Base-by-base conservation (phyloP, 1,139 yeast genomes). In the Meyerozyma sp. region DNA sequence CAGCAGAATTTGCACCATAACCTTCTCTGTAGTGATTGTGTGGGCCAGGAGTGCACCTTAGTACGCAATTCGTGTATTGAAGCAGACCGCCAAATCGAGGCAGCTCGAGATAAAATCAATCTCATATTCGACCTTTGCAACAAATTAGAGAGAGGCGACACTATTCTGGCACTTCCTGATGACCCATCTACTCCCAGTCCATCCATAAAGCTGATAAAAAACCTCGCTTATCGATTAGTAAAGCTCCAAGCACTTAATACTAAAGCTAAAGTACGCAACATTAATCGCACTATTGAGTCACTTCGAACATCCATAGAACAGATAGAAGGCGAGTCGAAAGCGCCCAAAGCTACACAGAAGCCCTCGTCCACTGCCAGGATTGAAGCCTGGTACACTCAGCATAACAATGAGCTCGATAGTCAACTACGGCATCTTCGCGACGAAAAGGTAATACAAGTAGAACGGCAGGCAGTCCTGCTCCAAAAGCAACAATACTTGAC, bases 181-280 rank as follows among this genome's bases (percentile, higher is more conserved):
- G 42, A 40, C 44, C 42, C 37, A 11, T 49, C 43, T 21, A 44
- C 57, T 4, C 70, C 70, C 3, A 54, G 57, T 10, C 55, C 63
- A 1, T 62, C 66, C 0, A 41, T 49, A 4, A 38, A 44, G 13
- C 57, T 78, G 0, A 61, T 74, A 1, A 68, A 70, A 16, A 55
- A 63, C 18, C 55, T 78, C 28, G 66, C 78, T 0, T 58, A 71
- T 11, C 78, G 75, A 56, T 56, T 77, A 37, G 55, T 71, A 40
- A 73, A 67, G 50, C 63, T 77, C 20, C 69, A 70, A 38, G 51
- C 66, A 1, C 43, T 56, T 42, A 67, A 57, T 55, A 49, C 52
- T 27, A 57, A 51, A 32, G 54, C 56, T 39, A 62, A 54, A 48
- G 49, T 51, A 25, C 64, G 53, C 32, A 62, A 60, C 16, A 58